Percentiles rank a stretch among this genome's conserved stretches.
Conservation (phyloP, 228 moss, liverwort and hornwort species). For the Sphagnum magellanicum region DNA sequence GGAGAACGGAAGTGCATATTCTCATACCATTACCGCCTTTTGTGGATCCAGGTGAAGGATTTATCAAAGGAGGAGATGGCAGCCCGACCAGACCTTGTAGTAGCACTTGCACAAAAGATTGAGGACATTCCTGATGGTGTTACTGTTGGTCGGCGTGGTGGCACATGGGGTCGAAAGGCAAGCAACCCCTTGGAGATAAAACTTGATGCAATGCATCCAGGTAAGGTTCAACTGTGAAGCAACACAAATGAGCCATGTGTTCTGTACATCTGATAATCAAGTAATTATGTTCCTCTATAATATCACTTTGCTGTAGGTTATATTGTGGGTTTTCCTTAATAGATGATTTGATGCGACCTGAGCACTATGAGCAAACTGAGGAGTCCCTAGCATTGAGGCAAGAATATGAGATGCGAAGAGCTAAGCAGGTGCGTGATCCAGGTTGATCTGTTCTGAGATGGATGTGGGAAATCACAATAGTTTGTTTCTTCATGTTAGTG, state of each 20-base stretch:
- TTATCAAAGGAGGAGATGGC: constrained; percentile 59
- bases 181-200: constrained; percentile 54
- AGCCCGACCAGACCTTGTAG: constrained; percentile 49
- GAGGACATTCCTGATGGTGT: constrained; percentile 73
- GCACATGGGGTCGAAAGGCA: constrained; percentile 39
- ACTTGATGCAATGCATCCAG: constrained; percentile 62
- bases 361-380: constrained; percentile 52
- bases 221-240: constrained; percentile 10
- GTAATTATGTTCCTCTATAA: too few relatives aligned
- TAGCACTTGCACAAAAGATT: constrained; percentile 53
- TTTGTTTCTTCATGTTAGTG: too few relatives aligned
- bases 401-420: constrained; percentile 58
- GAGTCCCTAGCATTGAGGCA: constrained; percentile 50
- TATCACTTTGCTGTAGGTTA: too few relatives aligned
- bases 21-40: too few relatives aligned
- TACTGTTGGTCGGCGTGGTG: constrained; percentile 15
- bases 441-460: too few relatives aligned
- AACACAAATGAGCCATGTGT: too few relatives aligned
- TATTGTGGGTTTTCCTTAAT: background rate
- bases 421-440: constrained; percentile 31
- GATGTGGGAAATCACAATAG: too few relatives aligned
- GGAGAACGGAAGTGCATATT: too few relatives aligned
- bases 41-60: constrained; percentile 44
- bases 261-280: too few relatives aligned
- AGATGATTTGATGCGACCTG: constrained; percentile 50